Evolutionary conservation across 495 filamentous ascomycete species (phyloP), one percentile per base, ranked within the genome.

Genomic region (Neurospora pannonica): DNA sequence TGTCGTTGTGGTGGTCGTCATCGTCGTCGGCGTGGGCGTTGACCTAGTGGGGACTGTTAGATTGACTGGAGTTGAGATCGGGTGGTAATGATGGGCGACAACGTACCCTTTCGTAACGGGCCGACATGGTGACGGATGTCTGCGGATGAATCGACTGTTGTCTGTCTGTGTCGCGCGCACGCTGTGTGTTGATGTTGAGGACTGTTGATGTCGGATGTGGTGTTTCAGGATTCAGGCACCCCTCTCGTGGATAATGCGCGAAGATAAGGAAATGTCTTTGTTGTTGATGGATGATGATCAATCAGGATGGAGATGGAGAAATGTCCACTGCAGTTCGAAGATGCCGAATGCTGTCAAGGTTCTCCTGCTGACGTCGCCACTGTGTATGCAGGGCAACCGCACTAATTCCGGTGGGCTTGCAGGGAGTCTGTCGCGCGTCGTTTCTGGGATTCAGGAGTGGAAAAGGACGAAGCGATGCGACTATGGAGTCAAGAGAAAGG

Each of bases 21-120:
- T 85, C 83, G 71, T 87, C 81, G 10, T 79, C 85, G 75, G 87
- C 86, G 43, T 83, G 84, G 76, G 82, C 83, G 73, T 85, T 86
- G 6, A 86, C 83, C 84, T 85, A 74, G n/a, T 34, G 28, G 6
- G 31, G 0, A 60, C 3, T n/a, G 73, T 74, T 71, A 74, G 73
- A 37, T 1, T 34, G 15, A 28, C n/a, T 11, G 28, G 2, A 36
- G 38, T 2, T 34, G n/a, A 24, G 8, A 31, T 2, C 2, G 0
- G 34, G 2, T 15, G 38, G 24, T 11, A 36, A 40, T 36, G 21
- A 15, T 38, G 42, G 28, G 19, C 13, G 19, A n/a, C 31, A 38
- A 85, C 90, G 73, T 88, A 96, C 94, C 87, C 93, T 87, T 83
- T 95, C 92, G 84, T 97, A 97, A 74, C 92, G 90, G 85, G 93